A percentile compares a stretch with the other conserved stretches of the same genome.
Conservation (phyloP, 805 yeast genomes). For the Sugiyamaella mastotermitis region DNA sequence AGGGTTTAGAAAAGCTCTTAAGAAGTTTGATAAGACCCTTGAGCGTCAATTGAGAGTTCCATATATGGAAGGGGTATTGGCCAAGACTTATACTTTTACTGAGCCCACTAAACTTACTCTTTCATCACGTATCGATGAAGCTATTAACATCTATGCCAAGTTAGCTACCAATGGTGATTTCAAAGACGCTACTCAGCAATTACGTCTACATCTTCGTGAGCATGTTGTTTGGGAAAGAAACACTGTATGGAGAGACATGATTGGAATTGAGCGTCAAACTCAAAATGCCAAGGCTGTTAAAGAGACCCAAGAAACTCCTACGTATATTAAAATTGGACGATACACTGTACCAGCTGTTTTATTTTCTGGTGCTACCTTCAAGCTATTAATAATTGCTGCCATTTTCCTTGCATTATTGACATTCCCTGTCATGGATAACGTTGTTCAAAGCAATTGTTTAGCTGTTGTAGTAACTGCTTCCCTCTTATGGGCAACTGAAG, state of each 20-base stretch:
- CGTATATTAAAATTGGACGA: constrained; percentile 6
- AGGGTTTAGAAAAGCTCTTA: constrained; percentile 84
- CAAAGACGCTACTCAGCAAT: constrained; percentile 42
- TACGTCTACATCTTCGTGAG: constrained; percentile 64
- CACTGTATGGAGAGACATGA: constrained; percentile 96
- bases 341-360: constrained; percentile 32
- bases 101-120: constrained; percentile 42
- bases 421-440: constrained; percentile 40
- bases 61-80: constrained; percentile 44
- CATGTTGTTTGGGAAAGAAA: constrained; percentile 97
- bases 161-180: constrained; percentile 37
- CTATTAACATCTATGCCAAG: constrained; percentile 50
- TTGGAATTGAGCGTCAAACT: constrained; percentile 79
- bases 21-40: constrained; percentile 85
- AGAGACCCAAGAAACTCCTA: constrained; percentile 1
- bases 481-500: constrained; percentile 91
- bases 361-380: constrained; percentile 35
- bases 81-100: constrained; percentile 50
- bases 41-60: constrained; percentile 52
- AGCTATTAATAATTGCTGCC: constrained; percentile 41
- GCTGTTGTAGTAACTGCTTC: constrained; percentile 80
- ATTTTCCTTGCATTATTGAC: constrained; percentile 46
- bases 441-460: constrained; percentile 72
- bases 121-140: constrained; percentile 46
- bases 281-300: constrained; percentile 50